phyloP scores from a whole-genome alignment of 345 rosid species.

The Boechera stricta region DNA sequence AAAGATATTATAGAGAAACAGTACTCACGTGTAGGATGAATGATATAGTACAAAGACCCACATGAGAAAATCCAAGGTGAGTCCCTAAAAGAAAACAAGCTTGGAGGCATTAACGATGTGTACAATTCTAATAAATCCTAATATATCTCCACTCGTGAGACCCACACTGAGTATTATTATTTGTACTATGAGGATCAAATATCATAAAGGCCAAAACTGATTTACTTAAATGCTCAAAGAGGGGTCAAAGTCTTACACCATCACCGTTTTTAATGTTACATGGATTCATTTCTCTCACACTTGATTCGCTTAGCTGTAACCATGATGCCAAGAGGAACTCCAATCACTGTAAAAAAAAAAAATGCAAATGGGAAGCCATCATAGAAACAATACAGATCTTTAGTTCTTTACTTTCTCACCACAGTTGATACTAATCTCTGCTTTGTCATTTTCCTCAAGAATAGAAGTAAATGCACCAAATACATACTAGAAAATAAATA shows the following conservation, averaged over 20 bases:
- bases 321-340: not conserved
- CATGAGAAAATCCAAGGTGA: conserved; percentile 43
- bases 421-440: conserved; percentile 19
- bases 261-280: conserved; percentile 32
- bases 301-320: conserved; percentile 42
- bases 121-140: conserved; percentile 45
- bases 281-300: conserved; percentile 25
- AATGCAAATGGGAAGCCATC: conserved; percentile 11
- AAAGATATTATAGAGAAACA: conserved; percentile 23
- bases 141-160: conserved; percentile 38
- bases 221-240: conserved; percentile 35
- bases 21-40: conserved; percentile 42
- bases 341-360: conserved; percentile 21
- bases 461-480: conserved; percentile 18
- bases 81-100: conserved; percentile 29
- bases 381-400: conserved; percentile 11
- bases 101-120: conserved; percentile 44
- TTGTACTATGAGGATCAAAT: conserved; percentile 47
- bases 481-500: not conserved
- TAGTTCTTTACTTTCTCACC: conserved; percentile 24
- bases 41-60: conserved; percentile 41
- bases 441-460: conserved; percentile 37
- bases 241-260: conserved; percentile 34
- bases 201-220: conserved; percentile 32
- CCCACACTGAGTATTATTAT: conserved; percentile 47